These are phyloP conservation scores for Lentithecium fluviatile DNA, from an alignment of 495 filamentous ascomycete species.

Conservation along the genomic window DNA sequence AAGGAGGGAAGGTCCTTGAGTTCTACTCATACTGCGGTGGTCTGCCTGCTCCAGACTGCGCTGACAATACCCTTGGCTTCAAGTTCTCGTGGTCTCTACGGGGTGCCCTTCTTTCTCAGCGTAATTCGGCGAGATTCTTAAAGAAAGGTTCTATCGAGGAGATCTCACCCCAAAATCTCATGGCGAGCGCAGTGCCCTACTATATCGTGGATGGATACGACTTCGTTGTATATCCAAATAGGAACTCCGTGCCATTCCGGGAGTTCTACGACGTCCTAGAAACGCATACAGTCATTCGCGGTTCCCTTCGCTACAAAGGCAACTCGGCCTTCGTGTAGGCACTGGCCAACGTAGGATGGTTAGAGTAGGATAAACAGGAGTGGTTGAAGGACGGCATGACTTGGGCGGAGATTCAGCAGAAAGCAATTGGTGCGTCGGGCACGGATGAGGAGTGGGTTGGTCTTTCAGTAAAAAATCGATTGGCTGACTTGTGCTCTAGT, in stretches of 20 bases:
- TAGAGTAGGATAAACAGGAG: not conserved
- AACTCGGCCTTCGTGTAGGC: not conserved
- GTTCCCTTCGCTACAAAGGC: not conserved
- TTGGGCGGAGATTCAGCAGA: constrained; percentile 2
- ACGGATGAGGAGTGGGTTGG: not conserved
- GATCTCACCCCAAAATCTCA: not conserved
- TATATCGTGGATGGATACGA: not conserved
- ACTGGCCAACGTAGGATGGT: not conserved
- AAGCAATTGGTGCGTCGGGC: not conserved
- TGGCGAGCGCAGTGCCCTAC: not conserved
- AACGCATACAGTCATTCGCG: not conserved
- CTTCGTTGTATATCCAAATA: not conserved
- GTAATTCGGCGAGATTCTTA: not conserved
- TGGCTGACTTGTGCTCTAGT: too few relatives aligned
- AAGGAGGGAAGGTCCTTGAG: not conserved
- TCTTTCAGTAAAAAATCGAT: not conserved
- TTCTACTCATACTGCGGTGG: not conserved
- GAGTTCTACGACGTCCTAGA: not conserved
- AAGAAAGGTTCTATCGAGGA: not conserved
- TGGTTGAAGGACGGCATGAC: not conserved
- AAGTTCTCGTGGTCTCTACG: not conserved
- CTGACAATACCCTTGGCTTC: not conserved
- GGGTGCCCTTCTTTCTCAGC: not conserved
- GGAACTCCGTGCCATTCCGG: not conserved
- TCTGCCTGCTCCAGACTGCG: not conserved